Base-by-base conservation (phyloP, 768 basidiomycete genomes). In the Tulasnella sp. region DNA sequence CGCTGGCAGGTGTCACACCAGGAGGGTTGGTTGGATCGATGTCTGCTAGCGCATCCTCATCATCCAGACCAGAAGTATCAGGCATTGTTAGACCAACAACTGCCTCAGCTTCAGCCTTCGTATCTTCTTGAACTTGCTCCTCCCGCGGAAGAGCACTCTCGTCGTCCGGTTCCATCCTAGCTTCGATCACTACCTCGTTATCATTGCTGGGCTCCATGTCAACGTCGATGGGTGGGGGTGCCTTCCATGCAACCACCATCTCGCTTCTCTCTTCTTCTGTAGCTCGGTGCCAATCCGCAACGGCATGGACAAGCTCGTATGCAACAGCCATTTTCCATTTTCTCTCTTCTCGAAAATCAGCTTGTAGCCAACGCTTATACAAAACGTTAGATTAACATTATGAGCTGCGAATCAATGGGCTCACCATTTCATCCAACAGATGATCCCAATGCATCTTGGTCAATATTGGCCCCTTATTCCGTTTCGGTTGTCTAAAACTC, bases 401-500 rank as follows among this genome's bases (percentile, higher is more conserved):
- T 33, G 8, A 15, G 34, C n/a, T 16, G 35, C 33, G 8, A 42
- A 24, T 25, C 12, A 39, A 59, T 28, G 13, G 15, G 68, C 75
- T 58, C 48, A 87, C 89, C 90, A 96, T 90, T 66, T 99, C 95
- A 55, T 98, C 93, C 64, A 99, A 66, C 29, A 99, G 70, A 65
- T 91, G 85, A 63, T 98, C 95, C 89, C 89, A 92, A 61, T 96
- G 90, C 0, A 82, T 78, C 66, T 92, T 95, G 2, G 71, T 69
- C 43, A 81, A 58, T 1, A 80, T 81, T 79, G 15, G 90, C 72
- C 79, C 83, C 53, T 85, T 73, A 61, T 92, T 87, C 65, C 91
- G 93, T 66, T 93, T 96, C 8, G 91, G 90, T 61, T 99, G 95
- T 46, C 93, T 70, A 59, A 93, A 87, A 57, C 84, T 83, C 93